Conservation (phyloP, 2,329 filamentous ascomycete genomes). For the Cladosporium sp. region DNA sequence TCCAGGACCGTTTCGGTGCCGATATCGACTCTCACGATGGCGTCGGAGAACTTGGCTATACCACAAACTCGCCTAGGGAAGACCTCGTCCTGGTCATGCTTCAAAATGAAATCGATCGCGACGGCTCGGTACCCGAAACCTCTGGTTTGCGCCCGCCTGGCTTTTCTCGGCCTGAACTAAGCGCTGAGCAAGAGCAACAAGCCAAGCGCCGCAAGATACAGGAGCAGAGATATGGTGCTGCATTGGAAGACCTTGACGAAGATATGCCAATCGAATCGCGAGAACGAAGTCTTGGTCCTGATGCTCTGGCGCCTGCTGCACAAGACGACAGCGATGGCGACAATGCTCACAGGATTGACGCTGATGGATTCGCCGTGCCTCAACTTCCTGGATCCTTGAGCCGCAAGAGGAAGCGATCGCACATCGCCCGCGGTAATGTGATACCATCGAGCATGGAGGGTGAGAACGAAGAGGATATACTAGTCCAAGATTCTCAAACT, state of each 20-base stretch:
- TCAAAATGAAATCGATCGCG: slow-evolving; percentile 10
- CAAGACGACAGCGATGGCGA: background rate
- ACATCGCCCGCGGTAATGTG: background rate
- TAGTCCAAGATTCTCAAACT: slow-evolving; percentile 1
- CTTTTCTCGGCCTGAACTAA: background rate
- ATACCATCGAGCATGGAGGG: slow-evolving; percentile 8
- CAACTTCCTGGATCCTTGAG: background rate
- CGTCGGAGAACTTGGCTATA: slow-evolving; percentile 11
- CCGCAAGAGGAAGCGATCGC: slow-evolving; percentile 1
- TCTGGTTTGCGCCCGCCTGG: slow-evolving; percentile 8
- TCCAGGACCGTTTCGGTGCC: slow-evolving; percentile 5
- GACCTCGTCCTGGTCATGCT: slow-evolving; percentile 9
- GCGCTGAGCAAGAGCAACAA: slow-evolving; percentile 8
- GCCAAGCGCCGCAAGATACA: slow-evolving; percentile 8
- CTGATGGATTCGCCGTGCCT: slow-evolving; percentile 11
- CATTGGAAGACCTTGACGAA: slow-evolving; percentile 3
- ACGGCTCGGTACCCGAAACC: slow-evolving; percentile 9
- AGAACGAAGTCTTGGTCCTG: background rate
- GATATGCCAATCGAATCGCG: slow-evolving; percentile 8
- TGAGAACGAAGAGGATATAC: slow-evolving; percentile 4
- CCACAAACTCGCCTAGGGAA: background rate
- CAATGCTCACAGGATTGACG: background rate
- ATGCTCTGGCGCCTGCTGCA: background rate
- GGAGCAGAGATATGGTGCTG: slow-evolving; percentile 8
- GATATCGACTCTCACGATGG: slow-evolving; percentile 11